Evolutionary conservation across 2,329 filamentous ascomycete species (phyloP).

Genomic region (Cladosporium sphaerospermum): DNA sequence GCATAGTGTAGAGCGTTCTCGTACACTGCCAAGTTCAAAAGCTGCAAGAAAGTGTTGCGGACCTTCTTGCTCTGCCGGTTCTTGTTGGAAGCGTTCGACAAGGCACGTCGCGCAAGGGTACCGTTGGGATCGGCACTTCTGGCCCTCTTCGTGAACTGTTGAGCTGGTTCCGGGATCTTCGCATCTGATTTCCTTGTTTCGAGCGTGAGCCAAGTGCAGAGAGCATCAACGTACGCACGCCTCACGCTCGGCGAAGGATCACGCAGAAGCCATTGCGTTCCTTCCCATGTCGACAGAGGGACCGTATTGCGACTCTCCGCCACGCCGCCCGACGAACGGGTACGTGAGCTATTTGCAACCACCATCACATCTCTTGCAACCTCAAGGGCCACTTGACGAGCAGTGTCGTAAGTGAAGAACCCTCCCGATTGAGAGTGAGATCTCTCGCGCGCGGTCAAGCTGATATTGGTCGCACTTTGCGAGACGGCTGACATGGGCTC

Average conservation of each 20-base stretch:
- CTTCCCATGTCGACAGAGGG: slow-evolving; percentile 82
- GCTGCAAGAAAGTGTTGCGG: slow-evolving; percentile 67
- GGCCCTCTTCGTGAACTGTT: slow-evolving; percentile 30
- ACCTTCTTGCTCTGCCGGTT: slow-evolving; percentile 39
- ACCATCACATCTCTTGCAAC: slow-evolving; percentile 76
- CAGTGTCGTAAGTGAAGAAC: slow-evolving; percentile 59
- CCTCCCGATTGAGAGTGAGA: slow-evolving; percentile 37
- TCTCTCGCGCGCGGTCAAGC: slow-evolving; percentile 44
- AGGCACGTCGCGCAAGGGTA: slow-evolving; percentile 53
- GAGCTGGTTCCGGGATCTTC: slow-evolving; percentile 18
- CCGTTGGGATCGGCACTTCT: slow-evolving; percentile 27
- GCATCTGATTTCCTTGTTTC: slow-evolving; percentile 28
- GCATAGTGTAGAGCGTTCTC: slow-evolving; percentile 74
- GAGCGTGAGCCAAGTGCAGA: slow-evolving; percentile 67
- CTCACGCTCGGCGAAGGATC: slow-evolving; percentile 73
- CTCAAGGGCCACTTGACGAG: slow-evolving; percentile 60
- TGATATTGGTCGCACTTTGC: slow-evolving; percentile 42
- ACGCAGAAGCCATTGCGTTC: slow-evolving; percentile 86
- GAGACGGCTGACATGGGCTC: slow-evolving; percentile 46
- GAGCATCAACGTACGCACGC: slow-evolving; percentile 75
- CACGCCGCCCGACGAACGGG: slow-evolving; percentile 16
- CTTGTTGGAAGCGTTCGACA: slow-evolving; percentile 64
- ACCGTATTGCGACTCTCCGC: slow-evolving; percentile 56
- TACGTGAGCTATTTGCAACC: slow-evolving; percentile 58
- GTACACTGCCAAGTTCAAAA: slow-evolving; percentile 83